Evolutionary conservation across 2,329 filamentous ascomycete species (phyloP).

Genomic region (Sporothrix pseudoabietina): DNA sequence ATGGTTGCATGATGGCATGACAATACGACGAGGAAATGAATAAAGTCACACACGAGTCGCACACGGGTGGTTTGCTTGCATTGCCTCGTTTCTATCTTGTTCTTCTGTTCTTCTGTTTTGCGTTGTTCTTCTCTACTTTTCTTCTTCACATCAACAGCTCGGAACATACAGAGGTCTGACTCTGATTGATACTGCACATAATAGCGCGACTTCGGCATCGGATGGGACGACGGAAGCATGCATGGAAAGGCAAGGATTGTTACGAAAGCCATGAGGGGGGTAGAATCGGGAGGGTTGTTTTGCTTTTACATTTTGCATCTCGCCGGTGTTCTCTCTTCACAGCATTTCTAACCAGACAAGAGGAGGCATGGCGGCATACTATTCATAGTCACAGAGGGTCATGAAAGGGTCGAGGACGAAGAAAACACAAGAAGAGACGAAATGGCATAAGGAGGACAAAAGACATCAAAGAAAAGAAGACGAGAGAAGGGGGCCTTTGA

Average conservation of each 20-base stretch:
- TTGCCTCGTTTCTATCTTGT: constrained; percentile 5
- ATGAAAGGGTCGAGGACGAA: neutral
- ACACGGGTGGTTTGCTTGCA: constrained; percentile 15
- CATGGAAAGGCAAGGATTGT: neutral
- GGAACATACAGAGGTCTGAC: neutral
- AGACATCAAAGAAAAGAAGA: neutral
- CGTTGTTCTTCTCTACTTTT: neutral
- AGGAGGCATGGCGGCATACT: neutral
- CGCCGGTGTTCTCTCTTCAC: constrained; percentile 3
- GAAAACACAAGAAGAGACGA: neutral
- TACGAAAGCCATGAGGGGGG: constrained; percentile 3
- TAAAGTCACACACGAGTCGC: constrained; percentile 22
- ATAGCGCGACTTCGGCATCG: neutral
- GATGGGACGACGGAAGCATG: neutral
- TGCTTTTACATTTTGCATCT: constrained; percentile 19
- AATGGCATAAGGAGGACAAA: constrained; percentile 5
- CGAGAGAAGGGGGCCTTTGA: neutral
- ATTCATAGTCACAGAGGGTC: neutral
- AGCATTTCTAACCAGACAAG: constrained; percentile 10
- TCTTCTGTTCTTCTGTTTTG: neutral
- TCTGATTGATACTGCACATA: constrained; percentile 11
- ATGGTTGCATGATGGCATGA: constrained; percentile 56
- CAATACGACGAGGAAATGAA: constrained; percentile 4
- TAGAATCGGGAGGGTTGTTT: neutral
- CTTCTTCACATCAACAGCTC: neutral